A percentile compares a stretch with the other conserved stretches of the same genome.
phyloP scores from a whole-genome alignment of 2,329 filamentous ascomycete species.

The Colletotrichum sp. region DNA sequence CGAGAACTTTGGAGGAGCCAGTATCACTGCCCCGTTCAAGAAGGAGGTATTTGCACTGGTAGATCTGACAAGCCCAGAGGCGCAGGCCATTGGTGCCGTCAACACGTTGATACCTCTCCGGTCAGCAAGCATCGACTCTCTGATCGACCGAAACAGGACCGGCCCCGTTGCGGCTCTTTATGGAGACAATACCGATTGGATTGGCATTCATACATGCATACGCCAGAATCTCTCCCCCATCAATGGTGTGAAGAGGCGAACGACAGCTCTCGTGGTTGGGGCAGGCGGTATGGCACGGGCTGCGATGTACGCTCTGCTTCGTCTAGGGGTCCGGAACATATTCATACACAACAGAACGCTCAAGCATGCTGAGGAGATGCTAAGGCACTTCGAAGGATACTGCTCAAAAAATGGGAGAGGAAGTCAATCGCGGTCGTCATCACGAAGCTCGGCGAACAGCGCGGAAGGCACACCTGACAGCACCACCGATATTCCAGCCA shows the following conservation, averaged over 20 bases:
- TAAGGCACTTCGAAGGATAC: slow-evolving; percentile 66
- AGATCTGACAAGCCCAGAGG: slow-evolving; percentile 73
- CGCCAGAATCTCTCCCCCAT: slow-evolving; percentile 75
- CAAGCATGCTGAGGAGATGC: slow-evolving; percentile 68
- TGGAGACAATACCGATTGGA: slow-evolving; percentile 84
- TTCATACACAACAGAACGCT: slow-evolving; percentile 75
- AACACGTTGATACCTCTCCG: slow-evolving; percentile 79
- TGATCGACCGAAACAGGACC: slow-evolving; percentile 61
- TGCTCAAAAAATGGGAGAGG: slow-evolving; percentile 45
- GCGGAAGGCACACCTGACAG: background rate
- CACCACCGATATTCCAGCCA: slow-evolving; percentile 43
- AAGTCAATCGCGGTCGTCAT: slow-evolving; percentile 31
- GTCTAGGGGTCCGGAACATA: slow-evolving; percentile 77
- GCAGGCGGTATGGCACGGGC: slow-evolving; percentile 80
- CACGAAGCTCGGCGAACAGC: background rate
- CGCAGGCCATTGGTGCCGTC: slow-evolving; percentile 75
- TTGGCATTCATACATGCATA: slow-evolving; percentile 77
- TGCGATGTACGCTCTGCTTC: slow-evolving; percentile 78
- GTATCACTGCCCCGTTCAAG: slow-evolving; percentile 76
- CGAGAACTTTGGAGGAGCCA: slow-evolving; percentile 73
- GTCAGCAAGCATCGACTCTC: slow-evolving; percentile 57
- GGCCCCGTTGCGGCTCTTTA: slow-evolving; percentile 73
- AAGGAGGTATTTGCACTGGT: slow-evolving; percentile 73
- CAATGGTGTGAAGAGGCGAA: slow-evolving; percentile 62
- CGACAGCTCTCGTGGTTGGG: slow-evolving; percentile 64